Evolutionary conservation across 768 basidiomycete species (phyloP), one percentile per base, ranked within the genome.

Genomic region (Udeniomyces megalosporus): DNA sequence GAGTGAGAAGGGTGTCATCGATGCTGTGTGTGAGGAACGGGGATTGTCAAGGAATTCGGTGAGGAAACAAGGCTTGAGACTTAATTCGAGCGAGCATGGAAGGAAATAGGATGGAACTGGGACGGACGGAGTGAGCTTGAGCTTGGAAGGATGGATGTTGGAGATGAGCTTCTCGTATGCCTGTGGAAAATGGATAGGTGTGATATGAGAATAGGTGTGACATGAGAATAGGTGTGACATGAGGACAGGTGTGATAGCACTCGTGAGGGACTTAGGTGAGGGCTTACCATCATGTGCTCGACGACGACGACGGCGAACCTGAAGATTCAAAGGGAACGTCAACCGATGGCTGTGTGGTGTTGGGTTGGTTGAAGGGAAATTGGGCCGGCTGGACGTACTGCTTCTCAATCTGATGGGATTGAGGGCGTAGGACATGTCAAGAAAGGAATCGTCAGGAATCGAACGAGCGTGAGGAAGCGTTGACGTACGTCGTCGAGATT

Each of bases 111-210:
- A 17, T 32, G 12, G 22, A 58, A 48, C 51, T 44, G 32, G 38
- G 20, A 66, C 75, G 67, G 65, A 92, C 89, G 84, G 85, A 66
- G 92, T 90, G 66, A 97, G 77, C 69, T 78, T 82, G 65, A 96
- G 81, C 49, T 82, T 80, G 61, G 78, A 78, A 49, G 92, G 91
- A 20, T 78, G 72, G 54, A 95, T 81, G 70, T 83, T 84, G 71
- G 85, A 84, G 57, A 96, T 76, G 48, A 99, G 78, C 71, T 89
- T 91, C 85, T 91, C 93, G 75, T 96, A 96, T 8, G 90, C 90
- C 87, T 96, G 67, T 26, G 51, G 14, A 17, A 38, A 17, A 45
- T 32, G 50, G 10, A 47, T 48, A 54, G 28, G 49, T 51, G 57
- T 26, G 61, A 53, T 58, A n/a, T 50, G 51, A 49, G 28, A 34